Conservation (phyloP, 371 early-diverging fungal species). For the Zychaea mexicana region DNA sequence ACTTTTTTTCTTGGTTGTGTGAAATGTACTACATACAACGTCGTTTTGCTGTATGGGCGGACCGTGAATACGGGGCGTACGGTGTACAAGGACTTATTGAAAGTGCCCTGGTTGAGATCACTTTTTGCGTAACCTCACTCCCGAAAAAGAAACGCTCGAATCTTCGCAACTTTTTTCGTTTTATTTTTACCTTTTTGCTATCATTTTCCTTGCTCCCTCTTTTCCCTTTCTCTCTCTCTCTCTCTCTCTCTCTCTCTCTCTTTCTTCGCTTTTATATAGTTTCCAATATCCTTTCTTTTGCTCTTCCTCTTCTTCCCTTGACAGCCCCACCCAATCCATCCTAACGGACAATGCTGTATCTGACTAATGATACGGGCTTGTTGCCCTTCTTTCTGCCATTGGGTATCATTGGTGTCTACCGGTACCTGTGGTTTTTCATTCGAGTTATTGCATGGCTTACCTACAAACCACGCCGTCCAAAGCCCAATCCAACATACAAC, state of each 20-base stretch:
- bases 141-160: constrained; percentile 6
- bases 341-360: constrained; percentile 57
- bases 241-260: too few species aligned
- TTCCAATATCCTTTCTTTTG: background rate
- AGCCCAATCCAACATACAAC: constrained; percentile 51
- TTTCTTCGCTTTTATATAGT: too few species aligned
- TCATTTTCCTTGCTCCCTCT: background rate
- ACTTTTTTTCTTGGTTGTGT: too few species aligned
- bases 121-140: constrained; percentile 1
- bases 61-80: background rate
- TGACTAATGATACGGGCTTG: constrained; percentile 58
- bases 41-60: too few species aligned
- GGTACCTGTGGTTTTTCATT: constrained; percentile 71
- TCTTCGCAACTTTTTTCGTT: constrained; percentile 2
- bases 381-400: constrained; percentile 70
- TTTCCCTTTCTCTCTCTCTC: too few species aligned
- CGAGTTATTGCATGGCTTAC: constrained; percentile 54
- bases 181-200: constrained; percentile 11
- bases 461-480: constrained; percentile 52
- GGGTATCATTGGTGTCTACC: constrained; percentile 72
- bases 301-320: constrained; percentile 6
- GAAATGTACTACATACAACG: too few species aligned
- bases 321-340: background rate
- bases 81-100: background rate
- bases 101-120: background rate